Evolutionary conservation across 495 filamentous ascomycete species (phyloP), one percentile per base, ranked within the genome.

Genomic region (Neurospora tetraspora): DNA sequence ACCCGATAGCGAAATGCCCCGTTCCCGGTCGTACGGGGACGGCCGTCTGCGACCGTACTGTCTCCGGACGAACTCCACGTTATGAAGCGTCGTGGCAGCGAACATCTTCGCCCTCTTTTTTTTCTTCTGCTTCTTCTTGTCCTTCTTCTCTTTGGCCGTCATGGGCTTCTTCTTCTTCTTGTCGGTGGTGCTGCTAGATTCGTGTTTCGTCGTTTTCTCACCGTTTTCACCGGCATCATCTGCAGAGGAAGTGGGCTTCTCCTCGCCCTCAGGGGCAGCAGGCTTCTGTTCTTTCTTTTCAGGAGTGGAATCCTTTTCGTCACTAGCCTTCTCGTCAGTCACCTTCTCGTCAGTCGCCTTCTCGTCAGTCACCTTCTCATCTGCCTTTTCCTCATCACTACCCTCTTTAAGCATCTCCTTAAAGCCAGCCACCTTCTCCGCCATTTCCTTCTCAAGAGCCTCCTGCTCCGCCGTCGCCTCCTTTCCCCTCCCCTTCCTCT

Each of bases 1-100:
- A 0, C 91, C 92, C 0, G 92, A 94, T 9, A 95, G 84, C 0
- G 91, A 90, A 59, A 94, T 89, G 23, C 84, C 82, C 72, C 80
- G 77, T 82, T 79, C 47, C 78, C 80, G 71, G 74, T 65, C 53
- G 1, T 65, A 65, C 5, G 53, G 53, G 14, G 53, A 65, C 23
- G 12, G 12, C 11, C 31, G 53, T 65, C 7, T 65, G 53, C 53
- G 53, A 10, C 27, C 12, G 0, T 65, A 65, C 7, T 36, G 27
- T 65, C 53, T 16, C 14, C 53, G 5, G 53, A 65, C 5, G 6
- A 1, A 65, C 27, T 34, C 53, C 12, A 65, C 3, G 53, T 4
- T 36, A 8, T 36, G 53, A 31, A 61, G 2, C 2, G 23, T 8
- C 20, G 70, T 31, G 27, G 76, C 77, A 70, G 70, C 72, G 11